phyloP scores from a whole-genome alignment of 805 yeast genomes.

The Spathaspora hagerdaliae region DNA sequence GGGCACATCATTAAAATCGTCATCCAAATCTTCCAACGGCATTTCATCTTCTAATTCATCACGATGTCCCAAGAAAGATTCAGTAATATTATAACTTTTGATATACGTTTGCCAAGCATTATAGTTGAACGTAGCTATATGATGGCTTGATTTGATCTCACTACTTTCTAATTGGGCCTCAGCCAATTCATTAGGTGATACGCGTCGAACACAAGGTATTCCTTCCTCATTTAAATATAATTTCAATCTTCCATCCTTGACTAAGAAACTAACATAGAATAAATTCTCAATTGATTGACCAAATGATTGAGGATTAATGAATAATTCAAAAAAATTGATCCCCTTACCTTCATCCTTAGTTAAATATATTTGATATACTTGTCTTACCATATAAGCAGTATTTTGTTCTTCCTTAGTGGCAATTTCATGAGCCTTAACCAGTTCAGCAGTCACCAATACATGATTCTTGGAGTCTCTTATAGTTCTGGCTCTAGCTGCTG shows the following conservation, averaged over 20 bases:
- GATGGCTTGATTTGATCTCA: slow-evolving; percentile 46
- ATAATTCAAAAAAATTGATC: slow-evolving; percentile 59
- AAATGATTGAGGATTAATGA: slow-evolving; percentile 74
- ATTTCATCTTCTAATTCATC: slow-evolving; percentile 23
- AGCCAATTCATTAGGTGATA: slow-evolving; percentile 17
- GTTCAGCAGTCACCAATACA: slow-evolving; percentile 49
- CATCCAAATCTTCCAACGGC: slow-evolving; percentile 12
- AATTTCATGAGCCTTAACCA: slow-evolving; percentile 49
- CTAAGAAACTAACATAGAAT: slow-evolving; percentile 76
- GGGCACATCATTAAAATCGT: neutral
- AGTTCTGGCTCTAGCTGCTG: slow-evolving; percentile 27
- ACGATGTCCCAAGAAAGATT: slow-evolving; percentile 48
- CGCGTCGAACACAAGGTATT: slow-evolving; percentile 41
- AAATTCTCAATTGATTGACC: slow-evolving; percentile 79
- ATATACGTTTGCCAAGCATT: slow-evolving; percentile 62
- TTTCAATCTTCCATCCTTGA: slow-evolving; percentile 64
- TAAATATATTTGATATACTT: slow-evolving; percentile 42
- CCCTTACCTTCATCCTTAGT: slow-evolving; percentile 19
- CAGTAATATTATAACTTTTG: slow-evolving; percentile 49
- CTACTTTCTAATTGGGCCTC: slow-evolving; percentile 16
- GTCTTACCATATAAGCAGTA: slow-evolving; percentile 61
- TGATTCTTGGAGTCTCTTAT: slow-evolving; percentile 42
- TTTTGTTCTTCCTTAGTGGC: slow-evolving; percentile 49
- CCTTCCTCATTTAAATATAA: slow-evolving; percentile 47
- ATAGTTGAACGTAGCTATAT: slow-evolving; percentile 68